These are phyloP conservation scores for Kodamaea alishanica DNA, from an alignment of 1,139 yeast genomes.

Conservation along the genomic window DNA sequence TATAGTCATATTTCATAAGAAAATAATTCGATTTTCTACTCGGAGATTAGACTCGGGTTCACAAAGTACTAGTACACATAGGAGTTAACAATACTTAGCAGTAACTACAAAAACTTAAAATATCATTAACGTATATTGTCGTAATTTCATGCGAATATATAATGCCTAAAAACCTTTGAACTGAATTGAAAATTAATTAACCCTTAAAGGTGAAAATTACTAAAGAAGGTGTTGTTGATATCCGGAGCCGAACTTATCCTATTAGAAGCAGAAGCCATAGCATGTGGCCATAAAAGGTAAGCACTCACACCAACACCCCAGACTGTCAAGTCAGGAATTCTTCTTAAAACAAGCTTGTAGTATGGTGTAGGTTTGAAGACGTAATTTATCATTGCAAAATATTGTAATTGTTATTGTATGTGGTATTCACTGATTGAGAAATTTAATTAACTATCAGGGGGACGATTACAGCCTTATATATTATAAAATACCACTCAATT, in stretches of 20 bases:
- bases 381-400: conserved; percentile 8
- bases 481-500: too few species aligned
- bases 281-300: conserved; percentile 41
- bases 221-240: conserved; percentile 14
- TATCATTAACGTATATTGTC: too few species aligned
- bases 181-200: too few species aligned
- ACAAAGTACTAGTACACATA: too few species aligned
- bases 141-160: too few species aligned
- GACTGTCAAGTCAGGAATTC: conserved; percentile 29
- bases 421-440: neutral
- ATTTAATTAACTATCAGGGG: neutral
- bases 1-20: too few species aligned
- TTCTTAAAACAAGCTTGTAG: conserved; percentile 24
- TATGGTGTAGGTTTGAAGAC: conserved; percentile 18
- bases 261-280: conserved; percentile 23
- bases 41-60: too few species aligned
- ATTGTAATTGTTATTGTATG: neutral
- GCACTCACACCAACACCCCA: conserved; percentile 33
- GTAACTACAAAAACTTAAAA: too few species aligned
- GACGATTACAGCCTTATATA: too few species aligned
- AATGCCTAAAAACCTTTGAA: too few species aligned
- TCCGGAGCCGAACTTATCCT: conserved; percentile 27
- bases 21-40: too few species aligned
- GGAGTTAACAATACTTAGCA: too few species aligned
- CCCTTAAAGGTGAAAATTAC: neutral